Conservation (phyloP, 257 asterid species). For the Schizonepeta tenuifolia region DNA sequence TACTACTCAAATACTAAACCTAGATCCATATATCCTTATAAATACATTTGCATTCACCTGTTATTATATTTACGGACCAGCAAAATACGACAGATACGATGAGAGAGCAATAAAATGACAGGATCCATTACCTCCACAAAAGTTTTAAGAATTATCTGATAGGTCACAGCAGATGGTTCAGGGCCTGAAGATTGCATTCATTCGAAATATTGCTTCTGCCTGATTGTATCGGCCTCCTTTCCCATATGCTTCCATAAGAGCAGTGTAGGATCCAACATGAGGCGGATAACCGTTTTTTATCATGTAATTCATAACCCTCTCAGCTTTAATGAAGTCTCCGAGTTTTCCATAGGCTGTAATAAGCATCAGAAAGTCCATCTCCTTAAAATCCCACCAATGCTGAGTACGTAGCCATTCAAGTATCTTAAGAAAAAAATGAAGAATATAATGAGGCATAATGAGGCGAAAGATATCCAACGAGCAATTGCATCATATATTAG, state of each 20-base stretch:
- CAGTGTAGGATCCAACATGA: conserved; percentile 85
- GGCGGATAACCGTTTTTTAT: conserved; percentile 76
- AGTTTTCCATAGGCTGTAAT: conserved; percentile 92
- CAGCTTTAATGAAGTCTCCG: conserved; percentile 87
- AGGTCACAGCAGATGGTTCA: conserved; percentile 95
- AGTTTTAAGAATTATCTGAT: conserved; percentile 85
- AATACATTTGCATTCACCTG: background rate
- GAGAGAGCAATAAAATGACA: conserved; percentile 1
- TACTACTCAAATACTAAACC: background rate
- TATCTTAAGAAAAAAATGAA: conserved; percentile 48
- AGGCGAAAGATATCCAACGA: background rate
- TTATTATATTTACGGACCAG: background rate
- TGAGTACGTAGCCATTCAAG: conserved; percentile 97
- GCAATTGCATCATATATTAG: background rate
- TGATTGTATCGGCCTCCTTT: conserved; percentile 77
- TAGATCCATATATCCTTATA: no score
- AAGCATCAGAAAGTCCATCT: conserved; percentile 93
- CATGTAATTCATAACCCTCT: conserved; percentile 80
- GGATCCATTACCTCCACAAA: conserved; percentile 72
- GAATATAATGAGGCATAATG: conserved; percentile 16
- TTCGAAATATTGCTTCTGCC: conserved; percentile 91
- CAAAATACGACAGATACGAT: background rate
- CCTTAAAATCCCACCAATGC: conserved; percentile 97
- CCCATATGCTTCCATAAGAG: conserved; percentile 98
- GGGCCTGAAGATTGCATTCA: conserved; percentile 93